Evolutionary conservation across 2,329 filamentous ascomycete genomes (phyloP).

Genomic region (Aspergillus neoniger): DNA sequence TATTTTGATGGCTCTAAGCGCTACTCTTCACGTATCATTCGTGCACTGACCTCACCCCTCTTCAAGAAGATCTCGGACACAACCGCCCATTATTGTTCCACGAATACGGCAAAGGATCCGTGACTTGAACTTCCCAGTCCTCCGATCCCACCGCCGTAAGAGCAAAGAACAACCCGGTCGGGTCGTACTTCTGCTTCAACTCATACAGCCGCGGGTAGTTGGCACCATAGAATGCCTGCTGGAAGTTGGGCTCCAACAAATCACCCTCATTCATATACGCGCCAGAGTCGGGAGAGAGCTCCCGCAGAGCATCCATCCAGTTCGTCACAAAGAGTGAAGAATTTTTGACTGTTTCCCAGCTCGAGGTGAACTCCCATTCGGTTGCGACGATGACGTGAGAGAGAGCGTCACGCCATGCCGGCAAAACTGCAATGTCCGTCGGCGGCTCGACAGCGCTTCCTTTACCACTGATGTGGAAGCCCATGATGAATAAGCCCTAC

Average conservation of each 20-base stretch:
- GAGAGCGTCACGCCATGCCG: slow-evolving; percentile 47
- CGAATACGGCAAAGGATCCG: slow-evolving; percentile 20
- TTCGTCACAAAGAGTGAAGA: slow-evolving; percentile 19
- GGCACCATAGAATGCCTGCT: slow-evolving; percentile 43
- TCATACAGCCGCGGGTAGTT: slow-evolving; percentile 30
- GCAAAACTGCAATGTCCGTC: slow-evolving; percentile 28
- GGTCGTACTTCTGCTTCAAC: slow-evolving; percentile 36
- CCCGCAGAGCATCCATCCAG: slow-evolving; percentile 24
- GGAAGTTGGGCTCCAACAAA: slow-evolving; percentile 42
- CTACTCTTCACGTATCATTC: not conserved
- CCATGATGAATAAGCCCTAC: slow-evolving; percentile 25
- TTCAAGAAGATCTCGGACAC: slow-evolving; percentile 9
- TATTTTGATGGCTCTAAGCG: too few species aligned
- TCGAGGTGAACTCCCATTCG: slow-evolving; percentile 26
- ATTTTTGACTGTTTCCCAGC: slow-evolving; percentile 18
- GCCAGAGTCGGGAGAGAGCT: slow-evolving; percentile 27
- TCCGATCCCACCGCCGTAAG: slow-evolving; percentile 26
- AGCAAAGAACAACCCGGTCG: slow-evolving; percentile 32
- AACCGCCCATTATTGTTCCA: slow-evolving; percentile 27
- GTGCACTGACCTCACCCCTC: not conserved
- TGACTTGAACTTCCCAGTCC: slow-evolving; percentile 25
- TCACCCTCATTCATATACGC: slow-evolving; percentile 44
- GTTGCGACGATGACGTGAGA: slow-evolving; percentile 39
- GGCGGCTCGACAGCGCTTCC: slow-evolving; percentile 21
- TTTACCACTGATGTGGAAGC: slow-evolving; percentile 26